A percentile compares a stretch with the other conserved stretches of the same genome.
Conservation (phyloP, 148 eudicot genomes). For the Gaultheria prostrata region DNA sequence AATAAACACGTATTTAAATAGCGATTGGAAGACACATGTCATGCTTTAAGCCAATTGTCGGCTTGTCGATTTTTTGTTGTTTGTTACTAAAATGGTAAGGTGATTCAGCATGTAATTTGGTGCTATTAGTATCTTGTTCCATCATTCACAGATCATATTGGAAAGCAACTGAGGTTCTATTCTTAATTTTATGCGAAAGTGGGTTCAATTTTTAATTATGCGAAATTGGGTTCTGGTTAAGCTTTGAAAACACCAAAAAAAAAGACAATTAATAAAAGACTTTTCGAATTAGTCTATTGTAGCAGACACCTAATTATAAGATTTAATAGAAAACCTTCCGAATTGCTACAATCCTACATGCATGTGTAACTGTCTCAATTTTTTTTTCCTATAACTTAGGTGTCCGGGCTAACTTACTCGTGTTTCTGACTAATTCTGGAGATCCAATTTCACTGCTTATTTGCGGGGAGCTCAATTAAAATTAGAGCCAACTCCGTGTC, state of each 20-base stretch:
- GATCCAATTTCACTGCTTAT: no score
- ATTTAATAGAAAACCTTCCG: no score
- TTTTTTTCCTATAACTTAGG: no score
- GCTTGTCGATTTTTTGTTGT: constrained; percentile 15
- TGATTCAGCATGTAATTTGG: not conserved
- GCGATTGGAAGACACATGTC: constrained; percentile 10
- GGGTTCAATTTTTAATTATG: not conserved
- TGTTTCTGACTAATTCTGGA: no score
- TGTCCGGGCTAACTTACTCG: no score
- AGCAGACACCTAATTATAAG: no score
- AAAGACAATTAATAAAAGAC: no score
- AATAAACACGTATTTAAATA: not conserved
- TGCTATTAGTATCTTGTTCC: not conserved
- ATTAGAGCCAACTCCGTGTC: no score
- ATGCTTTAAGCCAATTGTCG: constrained; percentile 16
- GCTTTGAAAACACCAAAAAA: not conserved
- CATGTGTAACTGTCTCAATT: no score
- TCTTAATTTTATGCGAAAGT: not conserved
- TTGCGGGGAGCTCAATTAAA: no score
- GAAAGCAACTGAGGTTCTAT: constrained; percentile 7
- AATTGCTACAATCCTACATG: no score
- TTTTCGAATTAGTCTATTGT: no score
- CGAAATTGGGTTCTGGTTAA: not conserved
- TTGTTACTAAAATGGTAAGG: not conserved
- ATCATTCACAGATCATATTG: not conserved